phyloP scores from a whole-genome alignment of 106 monocot genomes.

The Dioscorea dumetorum region DNA sequence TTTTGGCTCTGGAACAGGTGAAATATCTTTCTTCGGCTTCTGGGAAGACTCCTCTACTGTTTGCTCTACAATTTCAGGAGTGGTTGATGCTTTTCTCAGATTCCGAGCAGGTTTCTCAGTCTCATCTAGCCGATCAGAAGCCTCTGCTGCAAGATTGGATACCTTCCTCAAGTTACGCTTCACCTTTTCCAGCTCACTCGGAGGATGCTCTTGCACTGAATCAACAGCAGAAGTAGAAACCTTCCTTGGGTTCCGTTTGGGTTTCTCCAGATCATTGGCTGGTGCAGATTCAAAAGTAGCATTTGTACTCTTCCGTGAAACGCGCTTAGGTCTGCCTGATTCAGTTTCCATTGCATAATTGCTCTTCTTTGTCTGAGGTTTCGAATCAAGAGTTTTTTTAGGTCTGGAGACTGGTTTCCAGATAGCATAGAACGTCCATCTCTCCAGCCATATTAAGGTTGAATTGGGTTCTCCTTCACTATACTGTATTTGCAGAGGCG shows the following conservation, averaged over 20 bases:
- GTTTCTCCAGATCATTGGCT: conserved; percentile 36
- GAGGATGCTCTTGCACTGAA: conserved; percentile 48
- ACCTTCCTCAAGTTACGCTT: conserved; percentile 87
- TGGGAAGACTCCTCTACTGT: conserved; percentile 24
- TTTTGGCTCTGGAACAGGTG: conserved; percentile 14
- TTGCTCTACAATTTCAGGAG: conserved; percentile 18
- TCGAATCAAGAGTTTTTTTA: conserved; percentile 31
- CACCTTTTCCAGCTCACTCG: conserved; percentile 91
- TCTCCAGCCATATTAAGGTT: conserved; percentile 60
- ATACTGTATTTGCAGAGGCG: conserved; percentile 57
- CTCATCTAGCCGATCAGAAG: conserved; percentile 35
- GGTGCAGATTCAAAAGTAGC: conserved; percentile 18
- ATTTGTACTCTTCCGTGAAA: conserved; percentile 26
- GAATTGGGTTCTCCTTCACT: conserved; percentile 55
- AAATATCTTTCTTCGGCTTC: conserved; percentile 29
- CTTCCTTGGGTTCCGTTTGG: conserved; percentile 44
- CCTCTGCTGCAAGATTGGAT: conserved; percentile 40
- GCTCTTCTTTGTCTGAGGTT: conserved; percentile 36
- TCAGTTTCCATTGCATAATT: conserved; percentile 53
- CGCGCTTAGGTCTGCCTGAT: conserved; percentile 65
- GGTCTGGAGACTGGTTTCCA: conserved; percentile 46
- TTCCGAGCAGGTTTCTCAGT: conserved; percentile 24
- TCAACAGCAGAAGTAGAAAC: conserved; percentile 22
- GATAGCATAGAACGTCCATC: conserved; percentile 57
- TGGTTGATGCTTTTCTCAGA: conserved; percentile 19